phyloP scores from a whole-genome alignment of 2,329 filamentous ascomycete genomes.

The Fusarium xyrophilum region DNA sequence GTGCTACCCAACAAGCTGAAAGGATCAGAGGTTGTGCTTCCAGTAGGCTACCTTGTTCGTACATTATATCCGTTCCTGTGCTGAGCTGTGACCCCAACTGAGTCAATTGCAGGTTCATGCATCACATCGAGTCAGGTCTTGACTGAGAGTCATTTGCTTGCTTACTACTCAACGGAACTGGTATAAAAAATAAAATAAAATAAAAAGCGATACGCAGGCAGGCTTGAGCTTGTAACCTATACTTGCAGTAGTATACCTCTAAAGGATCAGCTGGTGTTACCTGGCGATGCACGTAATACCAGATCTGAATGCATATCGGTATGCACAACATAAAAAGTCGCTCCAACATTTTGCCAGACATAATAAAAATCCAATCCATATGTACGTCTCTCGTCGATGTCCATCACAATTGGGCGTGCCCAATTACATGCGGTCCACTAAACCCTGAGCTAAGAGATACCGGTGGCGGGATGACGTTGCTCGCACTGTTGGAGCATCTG shows the following conservation, averaged over 20 bases:
- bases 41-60: slow-evolving; percentile 3
- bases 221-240: slow-evolving; percentile 5
- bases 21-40: slow-evolving; percentile 20
- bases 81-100: slow-evolving; percentile 16
- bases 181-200: background rate
- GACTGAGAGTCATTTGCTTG: slow-evolving; percentile 19
- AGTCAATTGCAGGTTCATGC: slow-evolving; percentile 26
- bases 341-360: slow-evolving; percentile 20
- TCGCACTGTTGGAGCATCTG: slow-evolving; percentile 36
- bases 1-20: slow-evolving; percentile 27
- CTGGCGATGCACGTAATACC: slow-evolving; percentile 27
- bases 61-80: slow-evolving; percentile 1
- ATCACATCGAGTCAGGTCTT: slow-evolving; percentile 26
- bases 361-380: background rate
- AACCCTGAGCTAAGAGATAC: slow-evolving; percentile 6
- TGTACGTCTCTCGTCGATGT: background rate
- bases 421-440: slow-evolving; percentile 18
- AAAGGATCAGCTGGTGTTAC: slow-evolving; percentile 2
- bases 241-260: background rate
- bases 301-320: slow-evolving; percentile 35
- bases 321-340: slow-evolving; percentile 39
- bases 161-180: background rate
- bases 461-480: slow-evolving; percentile 10
- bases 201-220: background rate
- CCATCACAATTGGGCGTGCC: slow-evolving; percentile 11